Conservation (phyloP, 2,329 filamentous ascomycete species). For the Clarireedia paspali region DNA sequence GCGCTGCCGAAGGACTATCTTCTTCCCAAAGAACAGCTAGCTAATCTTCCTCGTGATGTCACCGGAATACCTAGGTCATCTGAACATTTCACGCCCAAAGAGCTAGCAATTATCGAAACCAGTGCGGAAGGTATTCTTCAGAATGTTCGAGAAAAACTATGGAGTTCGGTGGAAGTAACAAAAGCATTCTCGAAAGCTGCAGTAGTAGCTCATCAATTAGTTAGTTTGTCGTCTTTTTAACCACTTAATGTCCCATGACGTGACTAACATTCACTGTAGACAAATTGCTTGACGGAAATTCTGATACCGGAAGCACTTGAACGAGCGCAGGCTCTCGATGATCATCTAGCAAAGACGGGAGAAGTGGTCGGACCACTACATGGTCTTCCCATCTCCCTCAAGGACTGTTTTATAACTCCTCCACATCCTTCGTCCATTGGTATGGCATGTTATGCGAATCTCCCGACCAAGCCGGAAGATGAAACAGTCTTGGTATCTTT, state of each 20-base stretch:
- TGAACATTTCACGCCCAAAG: conserved; percentile 4
- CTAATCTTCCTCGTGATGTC: conserved; percentile 16
- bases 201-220: conserved; percentile 39
- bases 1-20: conserved; percentile 27
- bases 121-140: conserved; percentile 20
- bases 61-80: conserved; percentile 2
- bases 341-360: conserved; percentile 36
- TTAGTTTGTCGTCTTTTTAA: conserved; percentile 27
- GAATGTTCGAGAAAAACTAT: conserved; percentile 14
- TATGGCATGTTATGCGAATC: conserved; percentile 31
- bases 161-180: conserved; percentile 31
- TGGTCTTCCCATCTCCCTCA: conserved; percentile 35
- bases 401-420: conserved; percentile 33
- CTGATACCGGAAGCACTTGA: conserved; percentile 46
- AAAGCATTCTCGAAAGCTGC: conserved; percentile 42
- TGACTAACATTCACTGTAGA: conserved; percentile 30
- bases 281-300: conserved; percentile 52
- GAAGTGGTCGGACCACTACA: conserved; percentile 33
- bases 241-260: not conserved
- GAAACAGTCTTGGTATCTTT: conserved; percentile 32
- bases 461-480: conserved; percentile 20
- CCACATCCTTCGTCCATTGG: conserved; percentile 31
- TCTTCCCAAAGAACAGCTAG: conserved; percentile 18
- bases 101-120: conserved; percentile 23
- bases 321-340: conserved; percentile 44